These are phyloP conservation scores for Toxicodendron radicans DNA, from an alignment of 345 rosid species.

Conservation along the genomic window DNA sequence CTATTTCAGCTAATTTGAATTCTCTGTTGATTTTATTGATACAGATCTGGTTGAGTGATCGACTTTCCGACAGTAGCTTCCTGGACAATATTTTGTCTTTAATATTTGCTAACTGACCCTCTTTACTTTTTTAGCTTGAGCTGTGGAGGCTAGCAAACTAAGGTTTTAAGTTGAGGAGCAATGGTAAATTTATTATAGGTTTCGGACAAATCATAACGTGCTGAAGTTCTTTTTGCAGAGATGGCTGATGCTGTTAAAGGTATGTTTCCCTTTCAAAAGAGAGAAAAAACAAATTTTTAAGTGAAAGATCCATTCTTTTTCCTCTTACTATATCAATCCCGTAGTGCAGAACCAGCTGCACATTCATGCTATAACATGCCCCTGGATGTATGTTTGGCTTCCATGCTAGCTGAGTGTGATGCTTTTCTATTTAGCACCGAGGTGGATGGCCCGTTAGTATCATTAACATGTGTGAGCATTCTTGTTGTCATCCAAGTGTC, in stretches of 20 bases:
- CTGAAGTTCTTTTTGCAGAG: slow-evolving; percentile 18
- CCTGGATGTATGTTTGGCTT: background rate
- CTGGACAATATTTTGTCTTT: slow-evolving; percentile 15
- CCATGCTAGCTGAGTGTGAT: background rate
- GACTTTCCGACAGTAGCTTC: slow-evolving; percentile 33
- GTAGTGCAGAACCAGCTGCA: slow-evolving; percentile 1
- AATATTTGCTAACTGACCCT: slow-evolving; percentile 31
- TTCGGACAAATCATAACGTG: slow-evolving; percentile 22
- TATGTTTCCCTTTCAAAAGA: slow-evolving; percentile 34
- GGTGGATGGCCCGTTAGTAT: background rate
- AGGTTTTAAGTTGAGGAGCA: slow-evolving; percentile 28
- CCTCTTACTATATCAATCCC: background rate
- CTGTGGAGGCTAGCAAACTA: slow-evolving; percentile 30
- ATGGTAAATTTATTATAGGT: slow-evolving; percentile 23
- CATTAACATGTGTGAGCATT: background rate
- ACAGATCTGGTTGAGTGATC: slow-evolving; percentile 38
- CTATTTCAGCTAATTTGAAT: slow-evolving; percentile 28
- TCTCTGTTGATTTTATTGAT: slow-evolving; percentile 38
- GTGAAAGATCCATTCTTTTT: background rate
- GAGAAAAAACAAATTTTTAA: background rate
- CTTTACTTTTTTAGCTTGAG: slow-evolving; percentile 31
- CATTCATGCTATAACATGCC: slow-evolving; percentile 1
- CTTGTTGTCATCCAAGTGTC: background rate
- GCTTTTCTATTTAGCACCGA: background rate
- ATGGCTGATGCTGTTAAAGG: slow-evolving; percentile 34